Conservation (phyloP, 768 basidiomycete species). For the Paxillus rubicundulus region DNA sequence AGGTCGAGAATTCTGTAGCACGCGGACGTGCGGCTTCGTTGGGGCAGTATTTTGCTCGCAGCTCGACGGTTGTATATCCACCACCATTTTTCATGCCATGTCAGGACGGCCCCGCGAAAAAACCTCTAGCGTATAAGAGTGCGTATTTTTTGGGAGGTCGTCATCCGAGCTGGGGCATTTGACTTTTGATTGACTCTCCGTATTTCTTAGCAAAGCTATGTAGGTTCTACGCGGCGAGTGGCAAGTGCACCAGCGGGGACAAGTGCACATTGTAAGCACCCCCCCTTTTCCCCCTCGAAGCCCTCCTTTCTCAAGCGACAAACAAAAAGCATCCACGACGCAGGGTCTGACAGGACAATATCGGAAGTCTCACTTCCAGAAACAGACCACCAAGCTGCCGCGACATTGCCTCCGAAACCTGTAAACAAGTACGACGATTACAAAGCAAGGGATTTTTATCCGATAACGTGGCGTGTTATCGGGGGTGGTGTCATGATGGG, state of each 20-base stretch:
- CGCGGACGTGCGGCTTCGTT: constrained; percentile 9
- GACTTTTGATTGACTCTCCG: not conserved
- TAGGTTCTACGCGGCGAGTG: constrained; percentile 48
- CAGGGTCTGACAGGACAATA: constrained; percentile 1
- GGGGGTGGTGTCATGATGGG: constrained; percentile 75
- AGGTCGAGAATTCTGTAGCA: constrained; percentile 5
- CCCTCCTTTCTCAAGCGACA: not conserved
- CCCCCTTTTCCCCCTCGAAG: not conserved
- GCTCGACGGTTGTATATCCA: not conserved
- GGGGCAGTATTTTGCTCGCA: constrained; percentile 1
- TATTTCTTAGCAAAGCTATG: constrained; percentile 52
- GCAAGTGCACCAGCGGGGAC: constrained; percentile 50
- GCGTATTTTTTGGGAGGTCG: constrained; percentile 1
- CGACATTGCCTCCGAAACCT: constrained; percentile 28
- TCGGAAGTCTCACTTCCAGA: not conserved
- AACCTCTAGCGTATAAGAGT: constrained; percentile 30
- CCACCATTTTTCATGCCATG: constrained; percentile 1
- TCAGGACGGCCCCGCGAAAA: constrained; percentile 20
- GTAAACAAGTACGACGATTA: constrained; percentile 33
- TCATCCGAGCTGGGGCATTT: not conserved
- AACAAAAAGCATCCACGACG: constrained; percentile 45
- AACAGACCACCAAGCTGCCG: constrained; percentile 2
- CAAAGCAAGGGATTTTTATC: constrained; percentile 51
- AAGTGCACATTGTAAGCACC: constrained; percentile 58
- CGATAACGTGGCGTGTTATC: constrained; percentile 73